Conservation (phyloP, 768 basidiomycete genomes). For the Dendrothele bispora region DNA sequence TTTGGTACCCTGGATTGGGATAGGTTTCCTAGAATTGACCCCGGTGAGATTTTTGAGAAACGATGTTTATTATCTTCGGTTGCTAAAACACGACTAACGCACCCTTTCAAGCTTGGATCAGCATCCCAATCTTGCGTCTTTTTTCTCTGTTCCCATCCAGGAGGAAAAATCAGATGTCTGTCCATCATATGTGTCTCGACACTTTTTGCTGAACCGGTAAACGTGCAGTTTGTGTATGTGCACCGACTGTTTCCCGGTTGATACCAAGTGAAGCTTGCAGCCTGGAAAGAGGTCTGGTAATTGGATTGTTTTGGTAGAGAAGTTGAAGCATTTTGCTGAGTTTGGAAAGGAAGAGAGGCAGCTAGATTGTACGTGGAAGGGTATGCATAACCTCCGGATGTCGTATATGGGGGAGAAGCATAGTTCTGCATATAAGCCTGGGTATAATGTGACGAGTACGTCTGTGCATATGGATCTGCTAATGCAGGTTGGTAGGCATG, state of each 20-base stretch:
- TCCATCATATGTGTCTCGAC: constrained; percentile 88
- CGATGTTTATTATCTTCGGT: too few species aligned
- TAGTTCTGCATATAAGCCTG: constrained; percentile 49
- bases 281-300: background rate
- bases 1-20: constrained; percentile 79
- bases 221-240: constrained; percentile 62
- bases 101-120: constrained; percentile 82
- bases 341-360: background rate
- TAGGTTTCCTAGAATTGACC: constrained; percentile 51
- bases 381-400: constrained; percentile 34
- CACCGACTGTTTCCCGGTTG: constrained; percentile 63
- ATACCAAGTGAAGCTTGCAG: constrained; percentile 45
- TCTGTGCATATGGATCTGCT: constrained; percentile 3
- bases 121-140: constrained; percentile 73
- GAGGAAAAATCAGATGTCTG: constrained; percentile 81
- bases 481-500: constrained; percentile 3
- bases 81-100: constrained; percentile 18
- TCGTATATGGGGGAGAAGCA: constrained; percentile 20
- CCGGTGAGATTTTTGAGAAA: constrained; percentile 4
- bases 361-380: constrained; percentile 36
- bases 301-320: background rate
- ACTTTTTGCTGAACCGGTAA: constrained; percentile 66
- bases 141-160: constrained; percentile 61
- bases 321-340: background rate
- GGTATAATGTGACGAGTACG: constrained; percentile 51